Conservation (phyloP, 106 monocot species). For the Phalaenopsis aphrodite region DNA sequence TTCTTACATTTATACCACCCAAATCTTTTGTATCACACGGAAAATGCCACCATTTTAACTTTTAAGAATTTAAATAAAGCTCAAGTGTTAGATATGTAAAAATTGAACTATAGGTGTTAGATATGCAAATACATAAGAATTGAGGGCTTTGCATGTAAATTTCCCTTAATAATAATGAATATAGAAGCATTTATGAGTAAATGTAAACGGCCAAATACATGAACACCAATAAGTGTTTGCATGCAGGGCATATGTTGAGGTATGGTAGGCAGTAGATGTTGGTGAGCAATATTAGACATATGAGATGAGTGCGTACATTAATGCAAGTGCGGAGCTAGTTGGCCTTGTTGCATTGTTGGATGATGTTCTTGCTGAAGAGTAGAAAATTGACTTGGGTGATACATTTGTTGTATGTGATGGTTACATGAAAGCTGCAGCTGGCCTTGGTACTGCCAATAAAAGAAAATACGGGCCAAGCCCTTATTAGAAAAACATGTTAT, state of each 20-base stretch:
- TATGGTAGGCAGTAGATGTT: constrained; percentile 32
- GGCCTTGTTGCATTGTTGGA: constrained; percentile 46
- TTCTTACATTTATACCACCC: too few relatives aligned
- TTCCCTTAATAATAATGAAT: too few relatives aligned
- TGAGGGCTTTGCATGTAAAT: too few relatives aligned
- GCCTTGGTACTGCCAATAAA: constrained; percentile 23
- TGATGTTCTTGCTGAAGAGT: constrained; percentile 50
- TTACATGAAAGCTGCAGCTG: constrained; percentile 47
- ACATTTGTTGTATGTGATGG: constrained; percentile 46
- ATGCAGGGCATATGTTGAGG: constrained; percentile 60
- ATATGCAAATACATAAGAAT: too few relatives aligned
- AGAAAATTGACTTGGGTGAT: constrained; percentile 43
- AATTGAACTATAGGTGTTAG: too few relatives aligned
- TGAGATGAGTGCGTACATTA: constrained; percentile 48
- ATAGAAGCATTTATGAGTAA: constrained; percentile 6
- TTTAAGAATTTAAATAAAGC: too few relatives aligned
- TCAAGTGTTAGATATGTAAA: too few relatives aligned
- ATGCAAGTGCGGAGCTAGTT: constrained; percentile 41
- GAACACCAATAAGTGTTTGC: constrained; percentile 41
- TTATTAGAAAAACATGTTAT: too few relatives aligned
- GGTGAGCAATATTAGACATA: constrained; percentile 34
- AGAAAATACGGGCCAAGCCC: too few relatives aligned
- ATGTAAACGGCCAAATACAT: constrained; percentile 48
- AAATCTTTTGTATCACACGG: too few relatives aligned
- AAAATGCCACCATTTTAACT: too few relatives aligned